Base-by-base conservation (phyloP, 345 rosid genomes). In the Citrus glauca region DNA sequence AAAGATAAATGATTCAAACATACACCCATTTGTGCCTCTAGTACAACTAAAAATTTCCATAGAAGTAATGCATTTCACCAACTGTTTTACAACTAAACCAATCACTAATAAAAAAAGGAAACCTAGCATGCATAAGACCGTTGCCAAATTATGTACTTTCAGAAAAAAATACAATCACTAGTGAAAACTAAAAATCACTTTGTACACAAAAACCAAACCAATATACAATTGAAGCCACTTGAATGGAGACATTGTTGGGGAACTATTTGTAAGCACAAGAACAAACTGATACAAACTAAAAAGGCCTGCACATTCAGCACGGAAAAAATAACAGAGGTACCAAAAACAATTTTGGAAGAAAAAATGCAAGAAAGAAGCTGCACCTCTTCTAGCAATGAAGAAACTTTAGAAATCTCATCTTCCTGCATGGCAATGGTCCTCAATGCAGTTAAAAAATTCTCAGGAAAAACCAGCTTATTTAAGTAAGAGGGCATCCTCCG, bases 301-400 rank as follows among this genome's bases (percentile, higher is more conserved):
- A 42, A 19, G 38, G 16, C 28, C 20, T 27, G 33, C 5, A n/a
- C 32, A 73, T 24, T 38, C 56, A n/a, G 28, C 1, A 24, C 5
- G 35, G 66, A 60, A 4, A 59, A 16, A 59, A 60, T 19, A 57
- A 14, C n/a, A 33, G 25, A n/a, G 5, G 27, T 6, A 40, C 10
- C 48, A 5, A 63, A 28, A 61, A 19, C 1, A 50, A 50, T 50
- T 50, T 9, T 16, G 3, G 42, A 4, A 42, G 1, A 40, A 2
- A 74, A 63, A 27, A 57, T 2, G 35, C 10, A 22, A 71, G 25
- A 64, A 61, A 71, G 62, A 78, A 79, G 62, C 59, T 33, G 71
- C 40, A 95, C 98, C 97, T 95, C 97, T 87, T 95, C 91, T 25
- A 95, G 92, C 82, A 95, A 84, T 42, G 88, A 84, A 50, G 90